Evolutionary conservation across 169 alveolate genomes (phyloP).

Genomic region (Amoebophrya sp.): DNA sequence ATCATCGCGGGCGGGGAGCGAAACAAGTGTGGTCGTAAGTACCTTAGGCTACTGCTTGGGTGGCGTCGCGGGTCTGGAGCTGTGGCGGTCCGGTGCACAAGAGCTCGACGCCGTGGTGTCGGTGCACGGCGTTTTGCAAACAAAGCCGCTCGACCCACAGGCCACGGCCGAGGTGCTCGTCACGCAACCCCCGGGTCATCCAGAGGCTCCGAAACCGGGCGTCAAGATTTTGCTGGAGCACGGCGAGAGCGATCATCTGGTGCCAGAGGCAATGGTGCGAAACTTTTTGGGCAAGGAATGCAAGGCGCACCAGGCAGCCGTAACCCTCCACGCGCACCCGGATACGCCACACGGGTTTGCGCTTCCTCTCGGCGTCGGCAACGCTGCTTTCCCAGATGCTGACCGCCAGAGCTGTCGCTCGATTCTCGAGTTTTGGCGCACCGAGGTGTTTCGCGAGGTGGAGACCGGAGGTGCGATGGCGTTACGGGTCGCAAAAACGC

Average conservation of each 20-base stretch:
- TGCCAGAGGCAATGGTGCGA: background rate
- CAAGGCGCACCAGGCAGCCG: background rate
- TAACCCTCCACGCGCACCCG: background rate
- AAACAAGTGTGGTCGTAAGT: too few species aligned
- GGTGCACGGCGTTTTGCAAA: background rate
- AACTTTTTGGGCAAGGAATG: background rate
- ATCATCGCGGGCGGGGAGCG: too few species aligned
- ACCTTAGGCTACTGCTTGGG: background rate
- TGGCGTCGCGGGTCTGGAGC: conserved; percentile 11
- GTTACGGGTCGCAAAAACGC: background rate
- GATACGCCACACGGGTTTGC: conserved; percentile 20
- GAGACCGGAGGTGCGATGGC: background rate
- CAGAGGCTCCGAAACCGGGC: too few species aligned
- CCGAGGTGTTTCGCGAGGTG: background rate
- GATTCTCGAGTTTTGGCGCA: background rate
- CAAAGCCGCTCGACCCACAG: background rate
- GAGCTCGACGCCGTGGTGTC: background rate
- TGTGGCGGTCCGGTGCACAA: background rate
- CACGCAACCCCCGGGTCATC: background rate
- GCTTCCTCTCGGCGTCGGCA: background rate
- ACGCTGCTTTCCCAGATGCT: background rate
- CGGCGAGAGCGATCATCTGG: background rate
- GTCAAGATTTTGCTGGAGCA: background rate
- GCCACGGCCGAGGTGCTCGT: background rate
- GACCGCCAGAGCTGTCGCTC: background rate